These are phyloP conservation scores for Tulasnella sp. DNA, from an alignment of 768 basidiomycete species.

Conservation along the genomic window DNA sequence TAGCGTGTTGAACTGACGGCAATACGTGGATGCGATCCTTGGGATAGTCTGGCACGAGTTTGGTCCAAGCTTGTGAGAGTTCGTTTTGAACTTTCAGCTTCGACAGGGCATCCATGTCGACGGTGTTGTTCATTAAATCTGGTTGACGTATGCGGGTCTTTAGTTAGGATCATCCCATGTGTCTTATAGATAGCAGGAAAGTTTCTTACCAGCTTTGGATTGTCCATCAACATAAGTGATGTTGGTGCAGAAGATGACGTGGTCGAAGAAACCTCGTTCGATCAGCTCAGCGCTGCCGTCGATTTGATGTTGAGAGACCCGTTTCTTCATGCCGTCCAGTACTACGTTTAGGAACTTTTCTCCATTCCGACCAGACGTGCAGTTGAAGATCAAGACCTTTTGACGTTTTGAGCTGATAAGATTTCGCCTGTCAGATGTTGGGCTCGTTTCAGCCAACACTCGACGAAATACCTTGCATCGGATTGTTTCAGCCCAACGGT, in stretches of 20 bases:
- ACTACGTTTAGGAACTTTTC: conserved; percentile 62
- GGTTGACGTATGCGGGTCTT: background rate
- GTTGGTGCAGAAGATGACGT: conserved; percentile 93
- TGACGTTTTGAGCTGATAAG: conserved; percentile 24
- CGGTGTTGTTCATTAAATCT: conserved; percentile 77
- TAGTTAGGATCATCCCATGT: conserved; percentile 25
- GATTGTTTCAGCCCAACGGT: conserved; percentile 45
- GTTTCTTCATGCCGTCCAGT: conserved; percentile 49
- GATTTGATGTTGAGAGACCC: conserved; percentile 39
- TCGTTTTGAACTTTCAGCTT: conserved; percentile 72
- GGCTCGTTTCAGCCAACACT: background rate
- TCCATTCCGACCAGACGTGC: conserved; percentile 85
- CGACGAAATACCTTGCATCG: conserved; percentile 26
- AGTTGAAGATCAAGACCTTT: conserved; percentile 88
- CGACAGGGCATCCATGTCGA: conserved; percentile 58
- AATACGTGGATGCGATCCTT: conserved; percentile 65
- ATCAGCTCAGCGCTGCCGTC: conserved; percentile 38
- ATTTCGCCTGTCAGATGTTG: background rate
- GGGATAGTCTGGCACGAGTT: conserved; percentile 60
- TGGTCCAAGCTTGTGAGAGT: conserved; percentile 69
- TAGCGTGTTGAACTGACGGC: conserved; percentile 84
- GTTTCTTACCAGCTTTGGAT: conserved; percentile 78
- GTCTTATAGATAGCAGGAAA: too few species aligned
- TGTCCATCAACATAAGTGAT: conserved; percentile 87
- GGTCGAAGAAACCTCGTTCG: conserved; percentile 60